These are phyloP conservation scores for Dactylis glomerata DNA, from an alignment of 176 grass and related monocot genomes.

Conservation along the genomic window DNA sequence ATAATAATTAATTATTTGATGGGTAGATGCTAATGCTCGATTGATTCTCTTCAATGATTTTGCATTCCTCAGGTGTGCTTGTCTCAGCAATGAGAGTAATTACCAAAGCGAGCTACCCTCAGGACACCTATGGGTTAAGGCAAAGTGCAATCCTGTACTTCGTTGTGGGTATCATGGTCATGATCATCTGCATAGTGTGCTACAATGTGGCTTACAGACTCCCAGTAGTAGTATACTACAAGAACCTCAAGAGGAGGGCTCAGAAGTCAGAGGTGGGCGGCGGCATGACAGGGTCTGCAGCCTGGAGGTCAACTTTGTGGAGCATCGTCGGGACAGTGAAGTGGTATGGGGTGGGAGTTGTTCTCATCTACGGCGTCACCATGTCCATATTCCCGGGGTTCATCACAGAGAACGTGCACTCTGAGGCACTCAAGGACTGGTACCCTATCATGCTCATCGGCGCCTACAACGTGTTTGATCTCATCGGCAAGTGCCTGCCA, in stretches of 20 bases:
- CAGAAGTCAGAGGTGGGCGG: slow-evolving; percentile 59
- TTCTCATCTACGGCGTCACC: slow-evolving; percentile 75
- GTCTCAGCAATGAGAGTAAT: slow-evolving; percentile 76
- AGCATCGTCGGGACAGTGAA: slow-evolving; percentile 75
- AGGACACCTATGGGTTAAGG: slow-evolving; percentile 67
- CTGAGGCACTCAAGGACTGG: slow-evolving; percentile 78
- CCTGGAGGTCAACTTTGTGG: slow-evolving; percentile 86
- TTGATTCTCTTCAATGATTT: not conserved
- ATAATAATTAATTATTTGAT: too few relatives aligned
- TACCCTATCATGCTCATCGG: slow-evolving; percentile 83
- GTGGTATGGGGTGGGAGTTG: slow-evolving; percentile 65
- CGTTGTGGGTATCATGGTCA: slow-evolving; percentile 62
- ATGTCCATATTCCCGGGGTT: slow-evolving; percentile 93
- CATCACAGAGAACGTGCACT: slow-evolving; percentile 96
- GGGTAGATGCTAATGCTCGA: not conserved
- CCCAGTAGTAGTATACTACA: slow-evolving; percentile 69
- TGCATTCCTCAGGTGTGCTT: slow-evolving; percentile 68
- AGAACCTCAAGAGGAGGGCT: slow-evolving; percentile 61
- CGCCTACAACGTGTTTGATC: slow-evolving; percentile 89
- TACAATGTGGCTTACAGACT: slow-evolving; percentile 73
- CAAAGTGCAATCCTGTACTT: slow-evolving; percentile 90
- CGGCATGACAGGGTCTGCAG: slow-evolving; percentile 50
- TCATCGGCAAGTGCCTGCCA: slow-evolving; percentile 71
- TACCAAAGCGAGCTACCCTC: slow-evolving; percentile 81
- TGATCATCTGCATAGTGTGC: slow-evolving; percentile 81